Base-by-base conservation (phyloP, 441 rosid species). In the Macaranga tanarius region DNA sequence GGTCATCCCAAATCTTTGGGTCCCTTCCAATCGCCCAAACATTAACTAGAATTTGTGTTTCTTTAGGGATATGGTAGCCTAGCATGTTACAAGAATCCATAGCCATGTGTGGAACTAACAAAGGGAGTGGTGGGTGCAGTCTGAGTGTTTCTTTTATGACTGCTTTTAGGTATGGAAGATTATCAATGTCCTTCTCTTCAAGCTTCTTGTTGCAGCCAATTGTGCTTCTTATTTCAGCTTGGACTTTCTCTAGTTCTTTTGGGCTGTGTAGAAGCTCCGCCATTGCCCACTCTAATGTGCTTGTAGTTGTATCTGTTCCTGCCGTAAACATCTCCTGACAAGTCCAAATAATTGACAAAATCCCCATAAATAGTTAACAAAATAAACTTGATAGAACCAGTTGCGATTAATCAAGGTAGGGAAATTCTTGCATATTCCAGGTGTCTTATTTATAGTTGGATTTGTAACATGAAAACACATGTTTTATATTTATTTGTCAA, bases 201-300 rank as follows among this genome's bases (percentile, higher is more conserved):
- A 82, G 72, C 69, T 72, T 79, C 7, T 73, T 52, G 28, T 31
- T 44, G 20, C 51, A 62, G 31, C 73, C 65, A 40, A 82, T 55
- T 16, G n/a, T 61, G 67, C 22, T 75, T 77, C 81, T 77, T 0
- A 83, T 12, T 70, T 83, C 84, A 0, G 69, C 40, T 69, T 80
- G 88, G 38, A 74, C 79, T 68, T 71, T 83, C 20, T 56, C 50
- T 19, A 90, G 67, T 6, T 58, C 62, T 47, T 62, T 70, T 67
- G 90, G 94, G 62, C 86, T 84, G 55, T 72, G 86, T 19, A 92
- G 79, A 19, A 92, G 94, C 58, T 90, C 97, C 0, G 93, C 88
- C 87, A 90, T 83, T 67, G 94, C 93, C 96, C 96, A 90, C 72
- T 90, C 96, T 62, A 90, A 69, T 0, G 93, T 89, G 86, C 92